Conservation (phyloP, 208 protist species). For the Trypanosoma theileri region DNA sequence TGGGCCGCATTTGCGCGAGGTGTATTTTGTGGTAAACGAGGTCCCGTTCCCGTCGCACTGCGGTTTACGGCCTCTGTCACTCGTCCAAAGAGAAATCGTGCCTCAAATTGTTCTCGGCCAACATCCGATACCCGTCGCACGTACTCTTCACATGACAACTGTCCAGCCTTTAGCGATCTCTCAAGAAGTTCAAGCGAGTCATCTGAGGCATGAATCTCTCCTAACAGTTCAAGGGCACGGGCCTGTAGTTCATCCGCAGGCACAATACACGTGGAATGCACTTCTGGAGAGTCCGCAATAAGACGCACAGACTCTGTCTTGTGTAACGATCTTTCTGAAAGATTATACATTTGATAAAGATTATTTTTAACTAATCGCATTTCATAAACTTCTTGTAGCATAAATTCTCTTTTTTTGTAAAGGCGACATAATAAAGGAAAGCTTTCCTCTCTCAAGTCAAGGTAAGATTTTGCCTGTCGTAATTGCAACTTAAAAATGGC, state of each 20-base stretch:
- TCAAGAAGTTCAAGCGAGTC: conserved; percentile 70
- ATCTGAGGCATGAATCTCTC: conserved; percentile 70
- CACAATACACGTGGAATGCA: conserved; percentile 59
- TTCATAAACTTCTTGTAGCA: no score
- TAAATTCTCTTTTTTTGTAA: no score
- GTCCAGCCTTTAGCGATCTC: conserved; percentile 51
- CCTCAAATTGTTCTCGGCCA: conserved; percentile 74
- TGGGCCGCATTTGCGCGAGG: conserved; percentile 20
- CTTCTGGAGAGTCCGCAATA: conserved; percentile 32
- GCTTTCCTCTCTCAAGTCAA: no score
- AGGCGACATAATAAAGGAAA: no score
- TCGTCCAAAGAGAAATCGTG: conserved; percentile 59
- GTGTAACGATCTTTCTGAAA: not conserved
- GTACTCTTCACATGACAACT: conserved; percentile 78
- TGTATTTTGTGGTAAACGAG: not conserved
- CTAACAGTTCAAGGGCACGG: conserved; percentile 66
- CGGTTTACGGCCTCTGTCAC: conserved; percentile 22
- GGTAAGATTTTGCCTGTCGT: no score
- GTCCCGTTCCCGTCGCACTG: not conserved
- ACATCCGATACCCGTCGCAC: conserved; percentile 74
- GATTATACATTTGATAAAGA: no score
- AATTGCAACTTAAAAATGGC: no score
- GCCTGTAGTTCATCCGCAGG: conserved; percentile 54
- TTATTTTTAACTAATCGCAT: no score
- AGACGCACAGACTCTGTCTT: not conserved